phyloP scores from a whole-genome alignment of 2,329 filamentous ascomycete genomes.

The Cadophora sp. region DNA sequence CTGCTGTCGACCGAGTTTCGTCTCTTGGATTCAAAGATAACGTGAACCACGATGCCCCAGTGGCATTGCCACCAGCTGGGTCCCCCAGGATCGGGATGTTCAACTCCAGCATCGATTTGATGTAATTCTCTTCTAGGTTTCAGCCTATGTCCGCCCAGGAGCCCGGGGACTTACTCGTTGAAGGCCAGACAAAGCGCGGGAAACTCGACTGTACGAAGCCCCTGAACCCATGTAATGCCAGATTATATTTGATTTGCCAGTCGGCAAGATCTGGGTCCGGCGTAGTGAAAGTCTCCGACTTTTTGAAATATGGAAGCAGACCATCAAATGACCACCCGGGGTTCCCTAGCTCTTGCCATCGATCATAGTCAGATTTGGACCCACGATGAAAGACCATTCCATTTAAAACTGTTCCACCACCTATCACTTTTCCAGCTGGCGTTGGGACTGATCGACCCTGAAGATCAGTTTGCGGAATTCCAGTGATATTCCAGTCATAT shows the following conservation, averaged over 20 bases:
- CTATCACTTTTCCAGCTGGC: conserved; percentile 36
- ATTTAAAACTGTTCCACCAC: conserved; percentile 52
- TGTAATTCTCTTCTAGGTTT: background rate
- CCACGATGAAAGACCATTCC: conserved; percentile 49
- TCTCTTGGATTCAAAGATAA: background rate
- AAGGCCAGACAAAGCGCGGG: background rate
- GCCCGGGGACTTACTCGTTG: background rate
- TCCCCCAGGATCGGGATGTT: background rate
- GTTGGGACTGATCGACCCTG: background rate
- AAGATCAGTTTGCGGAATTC: background rate
- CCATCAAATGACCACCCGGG: conserved; percentile 51
- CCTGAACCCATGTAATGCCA: background rate
- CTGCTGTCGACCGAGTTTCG: background rate
- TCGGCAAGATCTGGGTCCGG: background rate
- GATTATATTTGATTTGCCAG: background rate
- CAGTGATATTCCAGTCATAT: background rate
- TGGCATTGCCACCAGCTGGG: background rate
- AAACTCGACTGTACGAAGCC: background rate
- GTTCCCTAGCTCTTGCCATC: conserved; percentile 54
- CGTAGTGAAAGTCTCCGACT: background rate
- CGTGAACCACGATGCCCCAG: background rate
- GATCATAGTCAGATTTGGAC: conserved; percentile 50
- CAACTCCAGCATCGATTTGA: background rate
- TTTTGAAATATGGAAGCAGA: background rate
- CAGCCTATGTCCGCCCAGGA: background rate